phyloP scores from a whole-genome alignment of 2,329 filamentous ascomycete species.

The Cladosporium sphaerospermum region DNA sequence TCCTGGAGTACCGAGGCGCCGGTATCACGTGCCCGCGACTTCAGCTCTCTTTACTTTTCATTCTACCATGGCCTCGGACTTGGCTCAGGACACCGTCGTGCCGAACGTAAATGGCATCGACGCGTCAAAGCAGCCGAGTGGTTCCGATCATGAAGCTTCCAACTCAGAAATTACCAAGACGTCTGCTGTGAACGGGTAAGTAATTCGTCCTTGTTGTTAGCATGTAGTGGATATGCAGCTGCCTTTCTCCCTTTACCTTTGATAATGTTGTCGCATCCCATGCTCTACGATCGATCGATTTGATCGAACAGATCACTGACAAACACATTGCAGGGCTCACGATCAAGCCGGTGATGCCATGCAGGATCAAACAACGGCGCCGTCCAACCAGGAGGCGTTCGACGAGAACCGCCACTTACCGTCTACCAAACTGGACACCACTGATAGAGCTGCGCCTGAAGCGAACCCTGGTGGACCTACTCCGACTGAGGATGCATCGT shows the following conservation, averaged over 20 bases:
- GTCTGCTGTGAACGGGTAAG: constrained; percentile 6
- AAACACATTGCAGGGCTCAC: neutral
- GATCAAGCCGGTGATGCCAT: constrained; percentile 5
- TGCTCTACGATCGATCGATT: neutral
- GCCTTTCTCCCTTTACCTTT: neutral
- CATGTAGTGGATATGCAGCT: neutral
- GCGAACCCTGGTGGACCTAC: constrained; percentile 28
- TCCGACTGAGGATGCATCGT: constrained; percentile 36
- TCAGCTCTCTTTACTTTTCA: constrained; percentile 1
- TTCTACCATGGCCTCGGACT: constrained; percentile 15
- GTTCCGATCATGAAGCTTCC: neutral
- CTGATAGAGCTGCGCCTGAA: constrained; percentile 17
- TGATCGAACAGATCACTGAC: neutral
- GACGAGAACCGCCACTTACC: constrained; percentile 12
- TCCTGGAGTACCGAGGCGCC: constrained; percentile 3
- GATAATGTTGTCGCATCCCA: neutral
- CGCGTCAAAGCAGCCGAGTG: constrained; percentile 2
- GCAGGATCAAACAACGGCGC: constrained; percentile 3
- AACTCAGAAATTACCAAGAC: constrained; percentile 1
- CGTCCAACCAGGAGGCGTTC: constrained; percentile 10
- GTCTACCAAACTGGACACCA: constrained; percentile 14
- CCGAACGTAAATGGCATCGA: constrained; percentile 11
- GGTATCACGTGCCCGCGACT: constrained; percentile 10
- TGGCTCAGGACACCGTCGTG: constrained; percentile 9
- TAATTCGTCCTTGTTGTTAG: neutral